phyloP scores from a whole-genome alignment of 768 basidiomycete genomes.

The Boletus insuetus region DNA sequence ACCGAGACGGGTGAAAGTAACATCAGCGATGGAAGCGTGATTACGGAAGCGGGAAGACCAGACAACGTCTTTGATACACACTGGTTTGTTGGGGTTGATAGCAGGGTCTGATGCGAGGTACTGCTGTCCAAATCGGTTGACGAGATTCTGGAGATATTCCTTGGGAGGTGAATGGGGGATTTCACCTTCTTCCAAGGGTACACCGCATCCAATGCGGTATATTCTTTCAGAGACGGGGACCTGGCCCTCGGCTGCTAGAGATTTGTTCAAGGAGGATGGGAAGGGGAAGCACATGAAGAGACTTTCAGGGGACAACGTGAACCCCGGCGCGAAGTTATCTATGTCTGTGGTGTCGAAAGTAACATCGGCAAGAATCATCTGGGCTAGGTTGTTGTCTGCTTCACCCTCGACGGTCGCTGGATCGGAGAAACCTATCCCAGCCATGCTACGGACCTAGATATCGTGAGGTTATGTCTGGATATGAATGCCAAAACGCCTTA shows the following conservation, averaged over 20 bases:
- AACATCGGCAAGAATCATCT: slow-evolving; percentile 49
- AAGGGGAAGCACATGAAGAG: slow-evolving; percentile 39
- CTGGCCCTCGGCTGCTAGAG: slow-evolving; percentile 9
- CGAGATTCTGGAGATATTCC: slow-evolving; percentile 43
- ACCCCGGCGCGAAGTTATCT: slow-evolving; percentile 10
- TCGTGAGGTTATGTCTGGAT: not conserved
- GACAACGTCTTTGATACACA: slow-evolving; percentile 35
- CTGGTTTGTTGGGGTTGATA: slow-evolving; percentile 29
- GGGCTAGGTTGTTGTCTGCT: slow-evolving; percentile 29
- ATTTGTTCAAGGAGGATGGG: slow-evolving; percentile 28
- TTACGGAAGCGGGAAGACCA: slow-evolving; percentile 50
- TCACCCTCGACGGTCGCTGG: slow-evolving; percentile 33
- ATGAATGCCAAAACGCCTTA: slow-evolving; percentile 21
- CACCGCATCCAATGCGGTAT: slow-evolving; percentile 41
- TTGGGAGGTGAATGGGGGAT: slow-evolving; percentile 39
- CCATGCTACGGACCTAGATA: slow-evolving; percentile 40
- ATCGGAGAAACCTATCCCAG: slow-evolving; percentile 44
- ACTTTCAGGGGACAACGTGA: slow-evolving; percentile 28
- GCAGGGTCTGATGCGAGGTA: slow-evolving; percentile 35
- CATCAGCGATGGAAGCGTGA: slow-evolving; percentile 41
- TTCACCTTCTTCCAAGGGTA: slow-evolving; percentile 34
- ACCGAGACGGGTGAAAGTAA: slow-evolving; percentile 33
- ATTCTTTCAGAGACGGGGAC: slow-evolving; percentile 13
- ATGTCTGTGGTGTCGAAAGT: slow-evolving; percentile 24
- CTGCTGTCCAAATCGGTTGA: slow-evolving; percentile 40